Evolutionary conservation across 352 stramenopile species (phyloP).

Genomic region (Phytophthora sp.): DNA sequence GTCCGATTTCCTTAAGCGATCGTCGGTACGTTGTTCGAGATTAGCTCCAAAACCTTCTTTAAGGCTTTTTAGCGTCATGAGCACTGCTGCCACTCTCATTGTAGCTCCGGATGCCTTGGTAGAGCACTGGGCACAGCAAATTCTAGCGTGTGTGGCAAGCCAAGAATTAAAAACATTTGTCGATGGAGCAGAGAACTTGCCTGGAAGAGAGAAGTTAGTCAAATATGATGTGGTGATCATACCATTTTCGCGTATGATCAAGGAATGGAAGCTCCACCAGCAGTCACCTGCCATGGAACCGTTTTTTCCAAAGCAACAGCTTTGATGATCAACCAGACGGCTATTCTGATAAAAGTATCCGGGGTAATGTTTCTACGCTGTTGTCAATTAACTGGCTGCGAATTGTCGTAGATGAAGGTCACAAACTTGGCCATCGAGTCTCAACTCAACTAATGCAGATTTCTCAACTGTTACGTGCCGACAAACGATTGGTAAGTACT

Average conservation of each 20-base stretch:
- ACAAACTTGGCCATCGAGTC: conserved; percentile 82
- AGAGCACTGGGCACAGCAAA: conserved; percentile 77
- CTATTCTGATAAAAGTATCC: conserved; percentile 54
- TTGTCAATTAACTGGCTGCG: conserved; percentile 77
- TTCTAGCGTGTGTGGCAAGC: conserved; percentile 47
- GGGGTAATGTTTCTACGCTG: conserved; percentile 50
- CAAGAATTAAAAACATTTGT: conserved; percentile 42
- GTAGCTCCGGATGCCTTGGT: conserved; percentile 68
- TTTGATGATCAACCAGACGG: conserved; percentile 53
- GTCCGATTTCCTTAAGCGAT: conserved; percentile 12
- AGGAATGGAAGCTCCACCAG: conserved; percentile 67
- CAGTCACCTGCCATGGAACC: conserved; percentile 55
- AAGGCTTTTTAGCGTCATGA: conserved; percentile 28
- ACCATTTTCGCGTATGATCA: conserved; percentile 57
- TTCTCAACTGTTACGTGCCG: conserved; percentile 77
- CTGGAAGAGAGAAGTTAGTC: conserved; percentile 38
- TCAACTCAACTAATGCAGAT: conserved; percentile 79
- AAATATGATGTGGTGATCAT: conserved; percentile 74
- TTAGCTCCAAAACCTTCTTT: no score
- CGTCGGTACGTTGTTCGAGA: conserved; percentile 1
- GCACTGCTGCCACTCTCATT: conserved; percentile 58
- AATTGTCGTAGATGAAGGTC: conserved; percentile 95
- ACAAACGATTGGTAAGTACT: conserved; percentile 95
- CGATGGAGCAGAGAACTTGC: conserved; percentile 38
- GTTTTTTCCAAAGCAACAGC: conserved; percentile 45